Evolutionary conservation across 129 eudicot genomes (phyloP).

Genomic region (Mikania micrantha): DNA sequence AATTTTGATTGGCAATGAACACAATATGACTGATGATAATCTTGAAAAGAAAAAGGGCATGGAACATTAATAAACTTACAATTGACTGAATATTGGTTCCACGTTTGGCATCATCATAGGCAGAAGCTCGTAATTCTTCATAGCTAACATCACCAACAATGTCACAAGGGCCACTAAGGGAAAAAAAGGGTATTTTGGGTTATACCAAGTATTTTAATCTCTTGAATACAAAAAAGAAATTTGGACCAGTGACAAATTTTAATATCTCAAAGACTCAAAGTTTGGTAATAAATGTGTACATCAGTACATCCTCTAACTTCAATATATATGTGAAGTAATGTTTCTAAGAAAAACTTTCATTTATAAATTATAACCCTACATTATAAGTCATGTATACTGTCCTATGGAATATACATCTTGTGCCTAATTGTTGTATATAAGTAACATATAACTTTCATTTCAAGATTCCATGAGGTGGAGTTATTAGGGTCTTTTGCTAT

Average conservation of each 20-base stretch:
- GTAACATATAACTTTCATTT: neutral
- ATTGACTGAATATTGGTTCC: conserved; percentile 68
- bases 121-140: conserved; percentile 82
- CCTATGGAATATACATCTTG: neutral
- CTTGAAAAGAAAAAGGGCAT: neutral
- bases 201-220: conserved; percentile 8
- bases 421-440: neutral
- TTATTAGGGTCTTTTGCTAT: neutral
- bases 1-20: neutral
- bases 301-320: neutral
- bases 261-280: neutral
- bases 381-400: neutral
- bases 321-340: neutral
- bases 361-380: neutral
- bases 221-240: neutral
- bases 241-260: neutral
- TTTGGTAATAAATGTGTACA: neutral
- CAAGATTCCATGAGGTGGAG: neutral
- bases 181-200: neutral
- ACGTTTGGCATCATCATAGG: conserved; percentile 83
- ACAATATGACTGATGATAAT: neutral
- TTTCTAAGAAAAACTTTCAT: neutral
- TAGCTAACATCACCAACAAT: conserved; percentile 83
- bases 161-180: conserved; percentile 84
- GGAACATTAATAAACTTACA: conserved; percentile 42